Evolutionary conservation across 192 early-diverging fungal species (phyloP), one percentile per base, ranked within the genome.

Genomic region (Gonapodya sp.): DNA sequence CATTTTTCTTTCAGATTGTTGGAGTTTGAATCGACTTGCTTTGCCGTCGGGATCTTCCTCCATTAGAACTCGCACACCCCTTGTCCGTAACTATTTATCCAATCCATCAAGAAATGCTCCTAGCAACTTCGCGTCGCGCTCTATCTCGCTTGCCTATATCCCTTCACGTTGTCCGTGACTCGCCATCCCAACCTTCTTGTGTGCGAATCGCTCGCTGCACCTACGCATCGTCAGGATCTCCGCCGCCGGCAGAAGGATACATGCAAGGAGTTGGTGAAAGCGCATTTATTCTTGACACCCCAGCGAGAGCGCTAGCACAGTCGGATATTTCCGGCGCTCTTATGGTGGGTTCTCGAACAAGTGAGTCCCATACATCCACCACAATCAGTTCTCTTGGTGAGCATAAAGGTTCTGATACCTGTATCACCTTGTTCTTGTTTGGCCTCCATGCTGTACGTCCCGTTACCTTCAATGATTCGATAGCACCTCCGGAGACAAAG

Each of bases 241-340:
- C 89, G 8, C 89, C 89, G 73, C 94, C 96, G 0, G 89, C 94
- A 0, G 94, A 95, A 79, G 95, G 96, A 0, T 92, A 93, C 80
- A 84, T 92, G 83, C 89, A 91, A n/a, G 95, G 95, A 36, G 92
- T 98, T 35, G 90, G 88, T 14, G 87, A 90, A 78, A 95, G 95
- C 31, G 91, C 91, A 81, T 88, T 97, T 31, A 90, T 98, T 78
- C 91, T 93, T 80, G 82, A 87, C 73, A 94, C 94, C 30, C 88
- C 88, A 30, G 91, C 94, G 36, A 86, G 92, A 18, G 93, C 92
- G 34, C 87, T 94, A 18, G 82, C 84, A 37, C 92, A 88, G 80
- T 86, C 88, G 8, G 96, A 96, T 85, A 88, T 98, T 14, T 84
- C 84, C 46, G 75, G 85, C 1, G 82, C 89, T 36, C 87, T 89